phyloP scores from a whole-genome alignment of 495 filamentous ascomycete species.

The Melanomma pulvis-pyrius region DNA sequence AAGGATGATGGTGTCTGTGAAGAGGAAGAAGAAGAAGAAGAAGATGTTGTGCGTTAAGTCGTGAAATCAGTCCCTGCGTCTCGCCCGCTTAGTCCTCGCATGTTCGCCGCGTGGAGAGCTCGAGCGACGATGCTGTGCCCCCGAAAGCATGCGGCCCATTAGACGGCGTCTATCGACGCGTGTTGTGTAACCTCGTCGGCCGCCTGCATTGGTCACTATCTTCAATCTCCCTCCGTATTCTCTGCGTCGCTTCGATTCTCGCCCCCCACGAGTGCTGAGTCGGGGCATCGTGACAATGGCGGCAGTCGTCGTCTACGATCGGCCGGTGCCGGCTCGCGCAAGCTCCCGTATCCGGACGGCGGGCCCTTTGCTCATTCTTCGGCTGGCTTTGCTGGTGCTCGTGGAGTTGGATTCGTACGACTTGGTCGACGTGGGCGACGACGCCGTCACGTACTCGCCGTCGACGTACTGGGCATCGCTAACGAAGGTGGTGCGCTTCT shows the following conservation, averaged over 20 bases:
- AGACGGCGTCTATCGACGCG: slow-evolving; percentile 9
- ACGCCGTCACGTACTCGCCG: slow-evolving; percentile 80
- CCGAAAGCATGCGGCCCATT: slow-evolving; percentile 11
- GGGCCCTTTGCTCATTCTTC: slow-evolving; percentile 26
- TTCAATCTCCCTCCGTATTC: background rate
- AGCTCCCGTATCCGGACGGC: slow-evolving; percentile 33
- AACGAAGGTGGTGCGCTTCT: slow-evolving; percentile 82
- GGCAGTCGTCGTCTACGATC: background rate
- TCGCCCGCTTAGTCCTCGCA: background rate
- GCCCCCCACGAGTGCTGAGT: slow-evolving; percentile 6
- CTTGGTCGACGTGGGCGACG: slow-evolving; percentile 25
- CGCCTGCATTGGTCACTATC: background rate
- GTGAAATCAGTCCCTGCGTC: slow-evolving; percentile 8
- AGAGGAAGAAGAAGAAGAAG: background rate
- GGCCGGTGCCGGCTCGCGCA: slow-evolving; percentile 14
- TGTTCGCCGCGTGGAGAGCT: background rate
- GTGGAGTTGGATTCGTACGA: background rate
- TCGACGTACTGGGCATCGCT: slow-evolving; percentile 86
- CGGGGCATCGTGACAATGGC: background rate
- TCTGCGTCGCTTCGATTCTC: background rate
- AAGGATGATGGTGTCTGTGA: background rate
- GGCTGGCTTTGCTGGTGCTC: slow-evolving; percentile 14
- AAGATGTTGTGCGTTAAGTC: slow-evolving; percentile 9
- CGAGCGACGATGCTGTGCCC: background rate
- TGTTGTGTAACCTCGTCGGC: slow-evolving; percentile 25